Evolutionary conservation across 169 alveolate genomes (phyloP), one percentile per base, ranked within the genome.

Genomic region (Plasmodium falciparum): DNA sequence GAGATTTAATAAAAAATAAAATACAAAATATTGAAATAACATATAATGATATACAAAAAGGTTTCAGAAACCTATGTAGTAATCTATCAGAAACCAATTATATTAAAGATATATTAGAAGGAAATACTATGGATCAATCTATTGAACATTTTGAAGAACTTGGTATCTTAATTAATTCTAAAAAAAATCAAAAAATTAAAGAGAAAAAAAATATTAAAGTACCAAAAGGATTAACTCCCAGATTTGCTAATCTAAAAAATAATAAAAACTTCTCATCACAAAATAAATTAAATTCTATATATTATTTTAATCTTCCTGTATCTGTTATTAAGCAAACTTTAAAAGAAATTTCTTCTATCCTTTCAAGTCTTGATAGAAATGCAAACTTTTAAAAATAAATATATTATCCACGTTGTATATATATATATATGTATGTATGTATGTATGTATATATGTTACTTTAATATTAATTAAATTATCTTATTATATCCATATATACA

Each of bases 121-220:
- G 89, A 24, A 78, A 78, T 66, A 65, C 89, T 29, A 78, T 78
- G 13, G 89, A 78, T 22, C 89, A 78, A 59, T 49, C 89, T 9
- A 78, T 78, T 20, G 89, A 78, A 49, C 89, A 78, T 65, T 78
- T 78, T 59, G 89, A 78, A 66, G 89, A 78, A 65, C 70, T 78
- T 24, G 89, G 89, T 11, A 78, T 78, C 13, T 59, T 78, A 65
- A 78, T 70, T n/a, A 78, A 78, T 66, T 65, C 75, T 3, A 78
- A 65, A 78, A 78, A 78, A 70, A 78, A 78, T 58, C 89, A 78
- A 78, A 78, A 78, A 78, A 1, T 65, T 2, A 78, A 78, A 13
- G 89, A 78, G 50, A 74, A 54, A 74, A 78, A 59, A 66, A 78
- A 70, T 45, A 47, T 78, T 24, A 78, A 78, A 45, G 76, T 78